Evolutionary conservation across 306 rosid genomes (phyloP), one percentile per base, ranked within the genome.

Genomic region (Neltuma alba): DNA sequence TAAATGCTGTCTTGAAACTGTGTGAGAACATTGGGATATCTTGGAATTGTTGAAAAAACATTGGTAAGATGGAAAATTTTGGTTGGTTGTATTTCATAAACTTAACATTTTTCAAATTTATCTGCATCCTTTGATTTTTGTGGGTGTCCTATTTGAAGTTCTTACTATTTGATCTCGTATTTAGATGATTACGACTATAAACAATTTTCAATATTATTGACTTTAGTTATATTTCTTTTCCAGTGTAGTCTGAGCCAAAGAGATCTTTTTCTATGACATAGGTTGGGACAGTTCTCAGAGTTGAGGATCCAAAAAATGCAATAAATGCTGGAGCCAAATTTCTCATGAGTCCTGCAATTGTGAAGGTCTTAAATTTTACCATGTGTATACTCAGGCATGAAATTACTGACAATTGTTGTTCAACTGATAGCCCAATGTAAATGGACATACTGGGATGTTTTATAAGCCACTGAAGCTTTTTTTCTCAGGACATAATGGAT

Each of bases 211-310:
- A 11, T 45, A 61, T 33, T 63, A 9, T 50, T 79, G 58, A 52
- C 27, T 37, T 13, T 74, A 72, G 61, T 79, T 62, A 18, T 23
- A 48, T 77, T 76, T 80, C 30, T 64, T 73, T 80, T 58, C 60
- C 23, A 73, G 6, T 14, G 20, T 79, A 23, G 52, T 80, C 83
- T 84, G 76, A 85, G 79, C 76, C 41, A 45, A 75, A 68, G 23
- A 42, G 61, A 76, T 60, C 4, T 60, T 30, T 30, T 12, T 72
- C 44, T 73, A 25, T 83, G 60, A 74, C 76, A 70, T 86, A 94
- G 98, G 97, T 92, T 73, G 98, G 98, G 83, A 94, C 98, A 60
- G 94, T 94, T 61, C 91, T 94, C 45, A 86, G 82, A 82, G 73
- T 85, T 66, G 88, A 91, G 88, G 98, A 94, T 87, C 97, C 98